A percentile compares a stretch with the other conserved stretches of the same genome.
Evolutionary conservation across 1,284 basidiomycete genomes (phyloP).

Genomic region (Leccinum ponderosum): DNA sequence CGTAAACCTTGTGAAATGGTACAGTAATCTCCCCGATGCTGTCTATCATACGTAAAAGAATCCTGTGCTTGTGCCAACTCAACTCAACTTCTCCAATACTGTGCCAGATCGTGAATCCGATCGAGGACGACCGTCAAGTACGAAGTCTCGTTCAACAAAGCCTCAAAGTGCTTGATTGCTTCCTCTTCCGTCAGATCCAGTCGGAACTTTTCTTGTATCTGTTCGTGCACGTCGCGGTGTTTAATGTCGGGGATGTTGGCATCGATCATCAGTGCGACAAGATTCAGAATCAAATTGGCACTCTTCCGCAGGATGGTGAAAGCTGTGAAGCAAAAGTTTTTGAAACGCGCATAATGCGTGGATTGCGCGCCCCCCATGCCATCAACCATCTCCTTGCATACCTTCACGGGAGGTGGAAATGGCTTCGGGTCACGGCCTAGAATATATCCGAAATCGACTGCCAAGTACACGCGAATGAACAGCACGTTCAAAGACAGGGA

Average conservation of each 20-base stretch:
- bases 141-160: constrained; percentile 91
- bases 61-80: constrained; percentile 10
- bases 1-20: too few relatives aligned
- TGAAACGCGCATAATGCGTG: constrained; percentile 92
- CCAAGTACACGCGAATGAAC: constrained; percentile 10
- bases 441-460: constrained; percentile 99
- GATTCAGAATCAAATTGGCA: constrained; percentile 96
- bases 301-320: constrained; percentile 95
- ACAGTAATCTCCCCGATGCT: neutral
- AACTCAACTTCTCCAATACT: constrained; percentile 73
- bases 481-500: neutral
- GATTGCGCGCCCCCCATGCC: constrained; percentile 98
- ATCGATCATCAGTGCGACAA: constrained; percentile 97
- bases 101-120: constrained; percentile 85
- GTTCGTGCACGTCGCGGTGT: constrained; percentile 80
- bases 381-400: constrained; percentile 99
- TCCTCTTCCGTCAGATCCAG: constrained; percentile 94
- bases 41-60: neutral
- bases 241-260: constrained; percentile 99
- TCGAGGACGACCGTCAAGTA: constrained; percentile 94
- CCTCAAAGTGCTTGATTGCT: constrained; percentile 96
- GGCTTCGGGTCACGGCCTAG: constrained; percentile 98
- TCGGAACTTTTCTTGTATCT: constrained; percentile 97
- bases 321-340: constrained; percentile 94
- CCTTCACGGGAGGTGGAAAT: constrained; percentile 97